phyloP scores from a whole-genome alignment of 2,329 filamentous ascomycete genomes.

The Akanthomyces uredinophilus region DNA sequence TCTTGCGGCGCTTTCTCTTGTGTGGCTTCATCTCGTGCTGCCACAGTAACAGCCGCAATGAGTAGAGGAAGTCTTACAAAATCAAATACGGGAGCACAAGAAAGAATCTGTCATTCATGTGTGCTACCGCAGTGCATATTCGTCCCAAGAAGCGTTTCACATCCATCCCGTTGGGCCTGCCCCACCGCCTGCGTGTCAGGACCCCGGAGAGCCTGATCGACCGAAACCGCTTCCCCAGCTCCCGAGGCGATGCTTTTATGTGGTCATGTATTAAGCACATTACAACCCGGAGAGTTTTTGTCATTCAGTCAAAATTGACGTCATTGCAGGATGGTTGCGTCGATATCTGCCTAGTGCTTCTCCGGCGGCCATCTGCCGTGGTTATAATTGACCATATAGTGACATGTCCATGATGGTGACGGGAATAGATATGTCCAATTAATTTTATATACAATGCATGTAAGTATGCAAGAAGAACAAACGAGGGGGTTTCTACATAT shows the following conservation, averaged over 20 bases:
- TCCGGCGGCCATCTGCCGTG: background rate
- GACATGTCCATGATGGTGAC: too few relatives aligned
- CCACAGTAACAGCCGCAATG: background rate
- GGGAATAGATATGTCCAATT: too few relatives aligned
- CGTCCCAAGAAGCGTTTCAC: constrained; percentile 1
- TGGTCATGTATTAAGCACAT: background rate
- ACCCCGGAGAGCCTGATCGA: background rate
- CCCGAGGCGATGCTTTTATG: background rate
- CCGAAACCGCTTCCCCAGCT: background rate
- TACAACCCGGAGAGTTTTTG: background rate
- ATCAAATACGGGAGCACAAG: background rate
- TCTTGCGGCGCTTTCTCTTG: too few relatives aligned
- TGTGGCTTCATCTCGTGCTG: background rate
- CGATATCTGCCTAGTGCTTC: background rate
- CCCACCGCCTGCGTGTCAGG: background rate
- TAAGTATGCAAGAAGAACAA: too few relatives aligned
- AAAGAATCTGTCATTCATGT: background rate
- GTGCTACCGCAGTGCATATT: background rate
- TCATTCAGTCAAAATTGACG: background rate
- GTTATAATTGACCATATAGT: too few relatives aligned
- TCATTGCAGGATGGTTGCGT: background rate
- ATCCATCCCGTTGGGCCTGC: background rate
- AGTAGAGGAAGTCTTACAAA: too few relatives aligned
- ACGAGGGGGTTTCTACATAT: too few relatives aligned
- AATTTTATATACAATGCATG: too few relatives aligned